Evolutionary conservation across 192 early-diverging fungal genomes (phyloP).

Genomic region (Geosiphon pyriformis): DNA sequence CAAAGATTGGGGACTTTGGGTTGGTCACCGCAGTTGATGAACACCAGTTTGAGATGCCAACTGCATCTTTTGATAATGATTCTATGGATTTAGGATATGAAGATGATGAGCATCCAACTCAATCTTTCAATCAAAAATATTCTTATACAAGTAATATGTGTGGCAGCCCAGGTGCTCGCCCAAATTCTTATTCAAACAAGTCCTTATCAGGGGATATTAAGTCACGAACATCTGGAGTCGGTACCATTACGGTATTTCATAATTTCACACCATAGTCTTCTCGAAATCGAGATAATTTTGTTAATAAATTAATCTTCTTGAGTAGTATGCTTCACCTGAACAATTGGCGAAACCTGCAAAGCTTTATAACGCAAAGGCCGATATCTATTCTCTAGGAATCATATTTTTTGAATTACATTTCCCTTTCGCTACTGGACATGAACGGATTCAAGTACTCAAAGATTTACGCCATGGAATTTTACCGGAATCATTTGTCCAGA

Average conservation of each 20-base stretch:
- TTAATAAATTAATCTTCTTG: background rate
- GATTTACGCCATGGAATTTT: conserved; percentile 63
- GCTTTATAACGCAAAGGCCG: conserved; percentile 73
- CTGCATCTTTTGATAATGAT: too few species aligned
- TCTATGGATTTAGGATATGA: conserved; percentile 3
- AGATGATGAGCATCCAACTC: too few species aligned
- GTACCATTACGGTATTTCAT: conserved; percentile 63
- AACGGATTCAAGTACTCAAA: conserved; percentile 66
- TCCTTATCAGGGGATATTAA: too few species aligned
- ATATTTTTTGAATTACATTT: conserved; percentile 94
- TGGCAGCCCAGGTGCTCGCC: too few species aligned
- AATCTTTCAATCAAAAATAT: too few species aligned
- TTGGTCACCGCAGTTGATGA: conserved; percentile 66
- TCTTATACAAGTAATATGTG: too few species aligned
- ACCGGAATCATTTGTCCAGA: conserved; percentile 61
- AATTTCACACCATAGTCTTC: background rate
- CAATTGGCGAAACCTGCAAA: conserved; percentile 51
- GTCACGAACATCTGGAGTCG: conserved; percentile 59
- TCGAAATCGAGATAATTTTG: background rate
- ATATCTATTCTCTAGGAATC: conserved; percentile 95
- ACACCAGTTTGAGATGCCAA: conserved; percentile 12
- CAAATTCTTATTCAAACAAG: too few species aligned
- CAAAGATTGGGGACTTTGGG: conserved; percentile 97
- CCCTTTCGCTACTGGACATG: conserved; percentile 87
- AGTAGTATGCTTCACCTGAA: conserved; percentile 78